A percentile compares a stretch with the other conserved stretches of the same genome.
Conservation (phyloP, 306 rosid species). For the Prunus armeniaca region DNA sequence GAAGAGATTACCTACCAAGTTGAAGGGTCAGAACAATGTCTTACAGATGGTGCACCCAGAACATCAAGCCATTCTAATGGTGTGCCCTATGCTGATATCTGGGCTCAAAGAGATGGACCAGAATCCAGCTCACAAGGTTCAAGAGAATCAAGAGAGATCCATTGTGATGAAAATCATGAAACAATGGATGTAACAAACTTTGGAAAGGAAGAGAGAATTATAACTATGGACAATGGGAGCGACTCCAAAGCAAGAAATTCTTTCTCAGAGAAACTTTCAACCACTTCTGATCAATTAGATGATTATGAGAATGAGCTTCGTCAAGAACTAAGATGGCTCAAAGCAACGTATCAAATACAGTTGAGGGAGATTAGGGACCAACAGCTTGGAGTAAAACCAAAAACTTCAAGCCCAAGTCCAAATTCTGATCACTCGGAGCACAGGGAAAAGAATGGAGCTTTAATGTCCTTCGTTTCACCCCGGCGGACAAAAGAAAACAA, state of each 20-base stretch:
- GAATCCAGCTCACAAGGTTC: conserved; percentile 38
- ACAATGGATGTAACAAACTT: conserved; percentile 30
- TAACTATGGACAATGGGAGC: conserved; percentile 34
- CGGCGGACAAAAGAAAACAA: conserved; percentile 26
- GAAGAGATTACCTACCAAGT: conserved; percentile 95
- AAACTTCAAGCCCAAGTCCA: conserved; percentile 30
- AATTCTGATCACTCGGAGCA: conserved; percentile 35
- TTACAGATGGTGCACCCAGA: conserved; percentile 35
- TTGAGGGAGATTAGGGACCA: conserved; percentile 79
- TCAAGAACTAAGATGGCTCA: conserved; percentile 98
- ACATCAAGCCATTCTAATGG: conserved; percentile 44
- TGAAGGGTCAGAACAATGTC: conserved; percentile 54
- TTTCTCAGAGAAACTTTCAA: conserved; percentile 23
- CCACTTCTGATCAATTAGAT: conserved; percentile 33
- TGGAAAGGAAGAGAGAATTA: conserved; percentile 46
- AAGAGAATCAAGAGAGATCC: conserved; percentile 44
- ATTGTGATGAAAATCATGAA: conserved; percentile 34
- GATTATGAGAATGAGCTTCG: conserved; percentile 75
- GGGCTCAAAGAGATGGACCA: conserved; percentile 74
- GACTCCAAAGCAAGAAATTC: conserved; percentile 33
- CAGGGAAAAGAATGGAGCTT: conserved; percentile 29
- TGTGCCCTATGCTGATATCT: conserved; percentile 65
- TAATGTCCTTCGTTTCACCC: conserved; percentile 23
- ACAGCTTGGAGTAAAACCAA: conserved; percentile 49
- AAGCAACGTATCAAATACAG: conserved; percentile 93